phyloP scores from a whole-genome alignment of 2,329 filamentous ascomycete species.

The Sporothrix protearum region DNA sequence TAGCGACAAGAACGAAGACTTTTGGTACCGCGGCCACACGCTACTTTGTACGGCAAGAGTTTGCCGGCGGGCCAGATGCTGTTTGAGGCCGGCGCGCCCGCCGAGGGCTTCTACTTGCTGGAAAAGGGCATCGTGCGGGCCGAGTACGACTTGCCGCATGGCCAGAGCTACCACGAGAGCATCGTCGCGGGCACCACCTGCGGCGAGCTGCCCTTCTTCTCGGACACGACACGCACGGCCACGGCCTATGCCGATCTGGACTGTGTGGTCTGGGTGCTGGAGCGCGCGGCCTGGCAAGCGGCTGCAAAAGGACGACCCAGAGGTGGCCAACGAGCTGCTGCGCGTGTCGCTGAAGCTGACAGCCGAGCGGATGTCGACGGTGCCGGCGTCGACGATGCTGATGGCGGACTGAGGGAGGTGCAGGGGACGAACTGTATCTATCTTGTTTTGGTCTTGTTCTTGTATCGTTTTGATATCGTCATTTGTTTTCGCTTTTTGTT shows the following conservation, averaged over 20 bases:
- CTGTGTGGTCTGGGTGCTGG: constrained; percentile 78
- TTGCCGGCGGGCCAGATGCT: constrained; percentile 66
- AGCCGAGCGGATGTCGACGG: constrained; percentile 72
- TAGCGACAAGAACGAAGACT: constrained; percentile 83
- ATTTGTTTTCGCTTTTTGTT: too few species aligned
- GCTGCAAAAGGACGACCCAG: constrained; percentile 68
- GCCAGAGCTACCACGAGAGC: constrained; percentile 73
- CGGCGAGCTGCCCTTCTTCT: constrained; percentile 94
- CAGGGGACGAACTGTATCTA: neutral
- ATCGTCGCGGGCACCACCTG: constrained; percentile 94
- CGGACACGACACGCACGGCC: constrained; percentile 79
- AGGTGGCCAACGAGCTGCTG: constrained; percentile 79
- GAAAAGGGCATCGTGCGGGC: constrained; percentile 85
- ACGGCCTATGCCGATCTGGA: constrained; percentile 80
- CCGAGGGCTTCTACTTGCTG: constrained; percentile 83
- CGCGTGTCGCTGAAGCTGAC: constrained; percentile 89
- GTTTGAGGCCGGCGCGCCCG: constrained; percentile 71
- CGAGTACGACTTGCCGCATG: constrained; percentile 88
- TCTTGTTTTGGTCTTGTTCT: neutral
- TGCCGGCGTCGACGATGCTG: constrained; percentile 30
- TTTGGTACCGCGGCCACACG: constrained; percentile 80
- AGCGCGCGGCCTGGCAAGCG: constrained; percentile 65
- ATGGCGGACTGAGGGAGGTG: constrained; percentile 24
- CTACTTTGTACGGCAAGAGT: constrained; percentile 71
- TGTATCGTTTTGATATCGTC: neutral